These are phyloP conservation scores for Alternaria consortialis DNA, from an alignment of 2,329 filamentous ascomycete genomes.

Conservation along the genomic window DNA sequence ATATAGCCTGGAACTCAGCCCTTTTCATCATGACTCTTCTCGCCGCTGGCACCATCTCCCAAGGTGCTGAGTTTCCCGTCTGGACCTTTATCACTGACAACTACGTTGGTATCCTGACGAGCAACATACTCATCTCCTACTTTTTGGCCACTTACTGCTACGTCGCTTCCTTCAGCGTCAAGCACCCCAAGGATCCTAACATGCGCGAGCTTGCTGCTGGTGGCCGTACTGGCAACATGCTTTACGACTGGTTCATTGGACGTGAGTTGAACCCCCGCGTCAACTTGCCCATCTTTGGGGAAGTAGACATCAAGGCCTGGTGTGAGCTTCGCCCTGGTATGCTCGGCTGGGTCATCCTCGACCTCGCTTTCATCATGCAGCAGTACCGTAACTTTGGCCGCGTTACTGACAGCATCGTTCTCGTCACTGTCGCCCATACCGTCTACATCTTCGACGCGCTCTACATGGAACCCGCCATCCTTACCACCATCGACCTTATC, in stretches of 20 bases:
- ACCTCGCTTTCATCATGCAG: slow-evolving; percentile 83
- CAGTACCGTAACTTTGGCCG: slow-evolving; percentile 87
- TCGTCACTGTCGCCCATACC: slow-evolving; percentile 79
- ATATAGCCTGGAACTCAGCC: slow-evolving; percentile 76
- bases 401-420: slow-evolving; percentile 84
- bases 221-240: slow-evolving; percentile 80
- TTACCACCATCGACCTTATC: slow-evolving; percentile 94
- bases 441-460: slow-evolving; percentile 86
- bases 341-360: slow-evolving; percentile 86
- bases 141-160: slow-evolving; percentile 81
- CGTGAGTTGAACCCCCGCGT: slow-evolving; percentile 92
- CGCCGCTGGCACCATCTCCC: slow-evolving; percentile 75
- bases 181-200: slow-evolving; percentile 72
- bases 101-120: slow-evolving; percentile 84
- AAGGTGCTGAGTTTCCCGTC: slow-evolving; percentile 83
- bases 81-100: slow-evolving; percentile 96
- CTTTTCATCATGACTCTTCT: slow-evolving; percentile 75
- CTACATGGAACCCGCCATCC: slow-evolving; percentile 85
- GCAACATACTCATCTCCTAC: slow-evolving; percentile 81
- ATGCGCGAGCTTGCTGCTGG: slow-evolving; percentile 82
- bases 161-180: slow-evolving; percentile 80
- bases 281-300: slow-evolving; percentile 78
- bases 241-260: slow-evolving; percentile 98
- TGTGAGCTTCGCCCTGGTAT: slow-evolving; percentile 92
- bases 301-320: slow-evolving; percentile 89